Conservation (phyloP, 371 early-diverging fungal genomes). For the Entomophthora muscae region DNA sequence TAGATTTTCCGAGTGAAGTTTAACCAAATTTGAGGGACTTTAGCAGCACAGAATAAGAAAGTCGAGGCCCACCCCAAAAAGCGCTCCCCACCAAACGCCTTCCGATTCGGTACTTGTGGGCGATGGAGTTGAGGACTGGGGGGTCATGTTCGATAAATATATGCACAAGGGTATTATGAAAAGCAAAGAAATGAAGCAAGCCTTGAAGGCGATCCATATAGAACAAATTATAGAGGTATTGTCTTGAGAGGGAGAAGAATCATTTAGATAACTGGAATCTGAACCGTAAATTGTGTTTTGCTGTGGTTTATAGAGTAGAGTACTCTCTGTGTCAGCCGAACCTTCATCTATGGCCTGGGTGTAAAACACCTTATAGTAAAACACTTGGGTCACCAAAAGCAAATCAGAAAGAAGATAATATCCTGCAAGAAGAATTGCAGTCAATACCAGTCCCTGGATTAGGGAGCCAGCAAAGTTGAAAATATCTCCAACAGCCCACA, state of each 20-base stretch:
- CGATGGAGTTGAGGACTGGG: not conserved
- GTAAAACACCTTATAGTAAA: not conserved
- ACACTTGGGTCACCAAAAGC: not conserved
- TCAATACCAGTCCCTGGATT: constrained; percentile 45
- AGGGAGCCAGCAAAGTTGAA: constrained; percentile 57
- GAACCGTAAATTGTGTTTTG: not conserved
- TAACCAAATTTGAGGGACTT: constrained; percentile 61
- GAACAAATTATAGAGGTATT: not conserved
- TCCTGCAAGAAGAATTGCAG: constrained; percentile 25
- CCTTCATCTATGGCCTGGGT: not conserved
- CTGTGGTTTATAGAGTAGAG: too few relatives aligned
- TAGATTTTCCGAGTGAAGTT: constrained; percentile 51
- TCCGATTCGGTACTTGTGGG: not conserved
- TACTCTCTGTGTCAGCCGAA: not conserved
- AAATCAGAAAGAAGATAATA: not conserved
- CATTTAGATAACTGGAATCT: not conserved
- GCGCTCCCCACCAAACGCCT: not conserved
- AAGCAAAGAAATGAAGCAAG: not conserved
- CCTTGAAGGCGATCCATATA: too few relatives aligned
- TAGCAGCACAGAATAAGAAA: not conserved
- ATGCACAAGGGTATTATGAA: not conserved
- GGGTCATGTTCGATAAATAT: too few relatives aligned
- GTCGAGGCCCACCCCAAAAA: not conserved
- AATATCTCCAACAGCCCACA: constrained; percentile 71
- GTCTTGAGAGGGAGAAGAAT: not conserved